Evolutionary conservation across 495 filamentous ascomycete species (phyloP), one percentile per base, ranked within the genome.

Genomic region (Hyaloscypha variabilis): DNA sequence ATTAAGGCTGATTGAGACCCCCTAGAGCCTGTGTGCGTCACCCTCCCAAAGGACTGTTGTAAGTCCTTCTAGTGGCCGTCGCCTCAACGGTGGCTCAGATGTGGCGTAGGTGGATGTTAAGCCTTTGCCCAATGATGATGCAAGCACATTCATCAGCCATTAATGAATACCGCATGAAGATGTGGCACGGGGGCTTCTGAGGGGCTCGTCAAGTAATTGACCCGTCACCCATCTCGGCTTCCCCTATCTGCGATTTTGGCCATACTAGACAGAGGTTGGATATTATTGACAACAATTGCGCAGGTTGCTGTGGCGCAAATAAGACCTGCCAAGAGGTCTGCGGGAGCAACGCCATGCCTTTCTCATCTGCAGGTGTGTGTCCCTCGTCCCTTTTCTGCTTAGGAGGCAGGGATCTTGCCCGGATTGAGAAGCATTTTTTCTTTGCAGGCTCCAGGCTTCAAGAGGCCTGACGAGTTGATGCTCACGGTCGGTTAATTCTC

Each of bases 351-450:
- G 13, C 39, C 39, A 46, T 46, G 39, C 39, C 39, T 46, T 46
- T 46, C 39, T 46, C 8, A 60, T 14, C 39, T 25, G 34, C 25
- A 42, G 28, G 8, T 14, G 23, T 6, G 8, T 10, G 6, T 17
- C 58, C 23, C 29, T 26, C 34, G 26, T 50, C 58, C 60, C 14
- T 23, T 31, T 51, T 62, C 21, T 53, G 36, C 21, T 14, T 53
- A 29, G 24, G 6, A 52, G 25, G 21, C 60, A 34, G 14, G 60
- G 60, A 53, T 62, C 36, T 53, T 62, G 13, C 49, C 60, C 60
- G 60, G 36, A 62, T 62, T 34, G 60, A 62, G 60, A 53, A 46
- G 46, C 23, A 50, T 46, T 60, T n/a, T 30, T 60, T 31, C 55
- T 21, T 8, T 21, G 19, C 29, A 58, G 29, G 55, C 30, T 58